A percentile compares a stretch with the other conserved stretches of the same genome.
Evolutionary conservation across 2,329 filamentous ascomycete species (phyloP).

Genomic region (Colletotrichum sidae): DNA sequence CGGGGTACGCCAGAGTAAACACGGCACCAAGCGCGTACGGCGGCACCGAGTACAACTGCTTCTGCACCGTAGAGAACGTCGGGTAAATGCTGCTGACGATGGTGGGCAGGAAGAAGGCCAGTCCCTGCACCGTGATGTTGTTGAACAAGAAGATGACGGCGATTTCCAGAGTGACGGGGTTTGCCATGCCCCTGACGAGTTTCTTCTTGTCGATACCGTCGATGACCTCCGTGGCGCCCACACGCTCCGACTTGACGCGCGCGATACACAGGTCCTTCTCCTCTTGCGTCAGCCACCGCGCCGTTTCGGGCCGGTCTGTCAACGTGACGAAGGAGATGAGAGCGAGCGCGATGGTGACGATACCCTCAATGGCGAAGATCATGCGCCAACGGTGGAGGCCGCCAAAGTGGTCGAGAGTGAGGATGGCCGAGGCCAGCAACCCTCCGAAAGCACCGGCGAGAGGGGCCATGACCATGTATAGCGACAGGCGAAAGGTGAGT

Average conservation of each 20-base stretch:
- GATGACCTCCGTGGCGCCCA: constrained; percentile 69
- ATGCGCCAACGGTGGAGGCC: constrained; percentile 70
- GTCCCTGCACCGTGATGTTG: constrained; percentile 78
- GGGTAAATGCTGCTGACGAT: constrained; percentile 78
- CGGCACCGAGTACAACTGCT: constrained; percentile 78
- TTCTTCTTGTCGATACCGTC: constrained; percentile 72
- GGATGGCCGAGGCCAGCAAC: constrained; percentile 72
- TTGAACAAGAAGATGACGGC: constrained; percentile 71
- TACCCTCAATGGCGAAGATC: constrained; percentile 78
- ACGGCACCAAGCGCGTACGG: constrained; percentile 77
- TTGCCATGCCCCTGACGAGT: constrained; percentile 70
- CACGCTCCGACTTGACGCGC: constrained; percentile 75
- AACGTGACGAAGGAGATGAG: constrained; percentile 73
- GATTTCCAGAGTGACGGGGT: constrained; percentile 68
- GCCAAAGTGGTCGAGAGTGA: constrained; percentile 70
- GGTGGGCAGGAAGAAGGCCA: constrained; percentile 77
- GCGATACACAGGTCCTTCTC: constrained; percentile 76
- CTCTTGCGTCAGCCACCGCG: constrained; percentile 72
- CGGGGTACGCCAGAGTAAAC: constrained; percentile 72
- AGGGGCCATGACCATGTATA: constrained; percentile 79
- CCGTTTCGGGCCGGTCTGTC: constrained; percentile 76
- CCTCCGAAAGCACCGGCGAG: constrained; percentile 79
- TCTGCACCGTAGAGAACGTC: constrained; percentile 63
- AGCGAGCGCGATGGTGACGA: constrained; percentile 58
- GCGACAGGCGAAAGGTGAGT: constrained; percentile 72